Conservation (phyloP, 1,284 basidiomycete genomes). For the Sparassis latifolia region DNA sequence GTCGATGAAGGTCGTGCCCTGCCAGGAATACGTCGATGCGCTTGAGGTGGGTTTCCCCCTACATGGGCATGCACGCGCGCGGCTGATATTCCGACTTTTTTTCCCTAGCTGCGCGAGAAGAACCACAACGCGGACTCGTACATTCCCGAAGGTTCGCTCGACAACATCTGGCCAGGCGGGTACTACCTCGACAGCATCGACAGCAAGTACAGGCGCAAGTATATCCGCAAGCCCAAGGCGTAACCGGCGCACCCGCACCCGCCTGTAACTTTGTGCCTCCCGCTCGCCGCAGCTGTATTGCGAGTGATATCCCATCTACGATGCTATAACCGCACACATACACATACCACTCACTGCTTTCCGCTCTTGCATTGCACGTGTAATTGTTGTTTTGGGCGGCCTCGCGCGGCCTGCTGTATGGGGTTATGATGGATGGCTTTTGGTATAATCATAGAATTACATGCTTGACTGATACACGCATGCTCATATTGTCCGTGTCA, state of each 20-base stretch:
- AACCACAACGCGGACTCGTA: slow-evolving; percentile 93
- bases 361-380: too few species aligned
- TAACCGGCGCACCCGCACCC: slow-evolving; percentile 2
- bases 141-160: slow-evolving; percentile 79
- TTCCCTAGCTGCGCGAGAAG: slow-evolving; percentile 78
- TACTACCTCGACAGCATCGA: slow-evolving; percentile 95
- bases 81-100: not conserved
- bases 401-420: too few species aligned
- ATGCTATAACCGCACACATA: too few species aligned
- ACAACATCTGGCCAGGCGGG: slow-evolving; percentile 91
- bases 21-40: slow-evolving; percentile 78
- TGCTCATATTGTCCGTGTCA: too few species aligned
- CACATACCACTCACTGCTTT: too few species aligned
- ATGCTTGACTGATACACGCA: too few species aligned
- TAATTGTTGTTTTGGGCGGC: too few species aligned
- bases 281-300: too few species aligned
- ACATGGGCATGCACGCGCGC: not conserved
- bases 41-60: slow-evolving; percentile 49
- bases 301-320: too few species aligned
- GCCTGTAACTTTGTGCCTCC: too few species aligned
- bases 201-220: slow-evolving; percentile 89
- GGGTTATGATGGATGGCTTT: too few species aligned
- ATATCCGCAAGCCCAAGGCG: slow-evolving; percentile 35
- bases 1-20: slow-evolving; percentile 87
- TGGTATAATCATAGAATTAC: too few species aligned